phyloP scores from a whole-genome alignment of 371 early-diverging fungal species.

The Apophysomyces variabilis region DNA sequence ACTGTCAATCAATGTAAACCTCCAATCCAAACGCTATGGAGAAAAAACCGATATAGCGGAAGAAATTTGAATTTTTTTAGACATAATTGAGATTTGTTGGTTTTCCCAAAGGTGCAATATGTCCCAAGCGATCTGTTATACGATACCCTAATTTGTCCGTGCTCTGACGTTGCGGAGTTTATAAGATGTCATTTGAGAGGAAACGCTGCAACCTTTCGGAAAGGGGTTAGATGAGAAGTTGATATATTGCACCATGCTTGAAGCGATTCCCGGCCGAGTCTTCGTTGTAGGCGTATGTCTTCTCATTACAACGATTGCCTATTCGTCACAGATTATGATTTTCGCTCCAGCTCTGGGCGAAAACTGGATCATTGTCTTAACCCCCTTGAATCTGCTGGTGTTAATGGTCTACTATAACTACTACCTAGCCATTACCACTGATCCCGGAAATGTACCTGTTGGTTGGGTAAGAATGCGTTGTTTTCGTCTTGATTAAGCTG shows the following conservation, averaged over 20 bases:
- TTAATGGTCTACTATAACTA: slow-evolving; percentile 79
- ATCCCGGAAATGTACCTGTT: slow-evolving; percentile 81
- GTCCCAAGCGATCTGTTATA: too few species aligned
- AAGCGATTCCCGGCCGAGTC: slow-evolving; percentile 37
- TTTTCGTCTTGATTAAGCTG: not conserved
- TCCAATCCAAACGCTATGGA: too few species aligned
- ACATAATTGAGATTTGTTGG: too few species aligned
- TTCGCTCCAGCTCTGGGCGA: slow-evolving; percentile 32
- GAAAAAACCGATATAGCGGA: too few species aligned
- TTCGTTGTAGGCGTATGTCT: slow-evolving; percentile 36
- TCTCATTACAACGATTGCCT: slow-evolving; percentile 35
- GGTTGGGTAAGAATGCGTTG: slow-evolving; percentile 55
- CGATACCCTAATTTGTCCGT: not conserved
- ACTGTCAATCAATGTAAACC: too few species aligned
- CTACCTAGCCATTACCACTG: slow-evolving; percentile 72
- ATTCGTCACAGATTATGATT: slow-evolving; percentile 37
- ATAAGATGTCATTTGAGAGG: slow-evolving; percentile 5
- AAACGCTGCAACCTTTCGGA: not conserved
- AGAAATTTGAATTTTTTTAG: too few species aligned
- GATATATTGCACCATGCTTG: slow-evolving; percentile 26
- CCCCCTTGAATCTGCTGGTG: slow-evolving; percentile 67
- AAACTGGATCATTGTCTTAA: slow-evolving; percentile 23
- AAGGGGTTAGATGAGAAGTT: too few species aligned
- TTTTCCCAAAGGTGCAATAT: too few species aligned
- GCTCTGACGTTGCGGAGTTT: not conserved